Conservation (phyloP, 805 yeast genomes). For the Kluyveromyces dobzhanskii region DNA sequence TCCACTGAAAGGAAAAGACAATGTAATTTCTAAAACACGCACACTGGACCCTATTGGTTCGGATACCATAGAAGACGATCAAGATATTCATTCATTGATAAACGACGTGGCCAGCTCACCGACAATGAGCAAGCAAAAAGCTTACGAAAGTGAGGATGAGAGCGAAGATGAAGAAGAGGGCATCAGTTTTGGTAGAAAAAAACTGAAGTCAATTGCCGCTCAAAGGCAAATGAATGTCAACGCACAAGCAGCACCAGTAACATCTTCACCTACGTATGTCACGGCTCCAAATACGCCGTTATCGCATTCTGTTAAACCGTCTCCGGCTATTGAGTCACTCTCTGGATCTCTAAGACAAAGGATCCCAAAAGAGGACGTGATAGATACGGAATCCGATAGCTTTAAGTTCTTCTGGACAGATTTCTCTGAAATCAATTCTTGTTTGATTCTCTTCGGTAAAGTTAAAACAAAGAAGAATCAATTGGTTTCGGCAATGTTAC, state of each 20-base stretch:
- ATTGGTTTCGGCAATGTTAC: conserved; percentile 67
- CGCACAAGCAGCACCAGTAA: conserved; percentile 13
- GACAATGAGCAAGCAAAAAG: conserved; percentile 9
- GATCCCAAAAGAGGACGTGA: conserved; percentile 23
- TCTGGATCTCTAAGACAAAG: conserved; percentile 9
- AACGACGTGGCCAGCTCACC: conserved; percentile 21
- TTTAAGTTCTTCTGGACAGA: conserved; percentile 87
- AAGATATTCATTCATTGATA: conserved; percentile 2
- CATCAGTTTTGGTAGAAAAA: conserved; percentile 22
- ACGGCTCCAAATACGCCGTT: conserved; percentile 29
- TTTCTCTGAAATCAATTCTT: conserved; percentile 65
- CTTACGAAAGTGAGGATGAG: conserved; percentile 4
- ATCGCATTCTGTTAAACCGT: not conserved
- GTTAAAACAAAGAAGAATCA: conserved; percentile 49
- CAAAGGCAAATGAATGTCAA: conserved; percentile 20
- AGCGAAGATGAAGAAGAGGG: conserved; percentile 27
- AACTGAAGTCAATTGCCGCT: conserved; percentile 22
- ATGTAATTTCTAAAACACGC: not conserved
- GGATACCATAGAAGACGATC: not conserved
- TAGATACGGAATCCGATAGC: conserved; percentile 34
- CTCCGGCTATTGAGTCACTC: not conserved
- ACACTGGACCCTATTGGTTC: conserved; percentile 9
- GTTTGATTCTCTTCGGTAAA: conserved; percentile 75
- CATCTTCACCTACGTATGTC: conserved; percentile 22
- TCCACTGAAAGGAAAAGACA: conserved; percentile 17